A percentile compares a stretch with the other conserved stretches of the same genome.
Evolutionary conservation across 148 eudicot species (phyloP).

Genomic region (Vaccinium corymbosum): DNA sequence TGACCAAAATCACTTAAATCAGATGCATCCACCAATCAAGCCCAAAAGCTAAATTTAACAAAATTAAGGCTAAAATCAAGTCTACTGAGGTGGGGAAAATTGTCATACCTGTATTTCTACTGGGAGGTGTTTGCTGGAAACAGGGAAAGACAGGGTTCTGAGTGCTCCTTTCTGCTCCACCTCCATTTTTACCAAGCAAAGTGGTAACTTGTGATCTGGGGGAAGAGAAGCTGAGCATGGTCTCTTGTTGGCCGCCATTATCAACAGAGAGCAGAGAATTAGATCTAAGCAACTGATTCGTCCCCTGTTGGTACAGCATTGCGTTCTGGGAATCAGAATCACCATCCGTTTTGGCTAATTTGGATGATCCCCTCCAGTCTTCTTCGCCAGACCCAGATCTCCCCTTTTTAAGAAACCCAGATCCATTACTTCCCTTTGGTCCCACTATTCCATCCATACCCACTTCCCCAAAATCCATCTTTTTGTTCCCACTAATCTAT

Average conservation of each 20-base stretch:
- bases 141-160: constrained; percentile 28
- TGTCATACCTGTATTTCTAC: constrained; percentile 34
- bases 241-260: constrained; percentile 29
- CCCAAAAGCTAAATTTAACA: too few species aligned
- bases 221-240: constrained; percentile 68
- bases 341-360: constrained; percentile 33
- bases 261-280: constrained; percentile 21
- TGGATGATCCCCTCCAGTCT: constrained; percentile 26
- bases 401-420: constrained; percentile 46
- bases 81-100: not conserved
- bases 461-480: constrained; percentile 1
- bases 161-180: constrained; percentile 23
- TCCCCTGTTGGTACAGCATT: constrained; percentile 17
- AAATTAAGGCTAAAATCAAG: too few species aligned
- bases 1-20: not conserved
- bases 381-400: constrained; percentile 53
- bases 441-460: not conserved
- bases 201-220: constrained; percentile 29
- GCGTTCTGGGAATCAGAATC: constrained; percentile 21
- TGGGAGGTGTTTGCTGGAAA: constrained; percentile 24
- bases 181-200: constrained; percentile 28
- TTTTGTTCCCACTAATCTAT: not conserved
- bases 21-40: not conserved
- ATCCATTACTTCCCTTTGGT: constrained; percentile 31
- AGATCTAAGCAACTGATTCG: constrained; percentile 35